phyloP scores from a whole-genome alignment of 805 yeast genomes.

The Suhomyces prunicola region DNA sequence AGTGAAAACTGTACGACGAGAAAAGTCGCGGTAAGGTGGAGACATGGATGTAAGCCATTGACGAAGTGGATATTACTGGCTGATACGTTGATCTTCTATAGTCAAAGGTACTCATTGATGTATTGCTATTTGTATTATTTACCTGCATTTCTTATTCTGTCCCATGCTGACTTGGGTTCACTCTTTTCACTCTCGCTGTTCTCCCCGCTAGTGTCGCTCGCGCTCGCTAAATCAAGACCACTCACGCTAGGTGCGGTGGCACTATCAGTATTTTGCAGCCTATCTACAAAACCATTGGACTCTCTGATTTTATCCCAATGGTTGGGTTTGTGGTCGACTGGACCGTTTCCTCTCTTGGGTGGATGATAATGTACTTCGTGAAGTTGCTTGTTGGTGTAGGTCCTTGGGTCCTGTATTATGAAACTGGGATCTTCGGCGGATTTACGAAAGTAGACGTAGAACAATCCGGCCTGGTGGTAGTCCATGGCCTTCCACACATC shows the following conservation, averaged over 20 bases:
- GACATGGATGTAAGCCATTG: not conserved
- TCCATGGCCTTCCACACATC: conserved; percentile 38
- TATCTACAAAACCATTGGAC: conserved; percentile 24
- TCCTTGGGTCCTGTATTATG: conserved; percentile 24
- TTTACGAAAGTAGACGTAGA: conserved; percentile 24
- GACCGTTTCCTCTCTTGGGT: not conserved
- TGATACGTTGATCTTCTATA: not conserved
- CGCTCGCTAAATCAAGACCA: not conserved
- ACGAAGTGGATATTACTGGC: not conserved
- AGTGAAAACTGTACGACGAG: too few relatives aligned
- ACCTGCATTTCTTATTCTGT: conserved; percentile 9
- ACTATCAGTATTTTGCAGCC: not conserved
- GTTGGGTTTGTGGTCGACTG: conserved; percentile 12
- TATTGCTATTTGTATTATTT: not conserved
- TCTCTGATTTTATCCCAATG: conserved; percentile 36
- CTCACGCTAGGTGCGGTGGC: not conserved
- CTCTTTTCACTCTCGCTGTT: not conserved
- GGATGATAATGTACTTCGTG: conserved; percentile 27
- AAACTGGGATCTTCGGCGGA: conserved; percentile 19
- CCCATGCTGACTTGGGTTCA: conserved; percentile 19
- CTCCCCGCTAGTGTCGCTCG: not conserved
- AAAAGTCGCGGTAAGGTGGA: not conserved
- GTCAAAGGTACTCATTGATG: not conserved
- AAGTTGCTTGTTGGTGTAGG: conserved; percentile 20
- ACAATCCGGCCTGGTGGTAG: conserved; percentile 32